phyloP scores from a whole-genome alignment of 306 rosid species.

The Cucurbita pepo region DNA sequence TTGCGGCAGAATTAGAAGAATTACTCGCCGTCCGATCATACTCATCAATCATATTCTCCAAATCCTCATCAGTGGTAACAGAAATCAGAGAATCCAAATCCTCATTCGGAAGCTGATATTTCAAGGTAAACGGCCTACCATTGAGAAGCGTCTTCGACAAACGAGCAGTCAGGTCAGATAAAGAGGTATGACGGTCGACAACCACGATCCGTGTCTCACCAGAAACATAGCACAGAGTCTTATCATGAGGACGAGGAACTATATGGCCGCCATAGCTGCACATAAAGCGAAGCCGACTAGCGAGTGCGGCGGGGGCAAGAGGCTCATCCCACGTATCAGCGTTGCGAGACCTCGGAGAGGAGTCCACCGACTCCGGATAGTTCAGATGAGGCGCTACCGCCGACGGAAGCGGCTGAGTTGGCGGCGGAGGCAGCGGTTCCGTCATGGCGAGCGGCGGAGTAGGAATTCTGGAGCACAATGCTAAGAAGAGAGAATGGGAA shows the following conservation, averaged over 20 bases:
- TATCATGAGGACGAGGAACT: constrained; percentile 90
- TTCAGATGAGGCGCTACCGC: constrained; percentile 18
- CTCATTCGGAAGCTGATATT: constrained; percentile 86
- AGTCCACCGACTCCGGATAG: constrained; percentile 60
- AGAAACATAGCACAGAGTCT: constrained; percentile 85
- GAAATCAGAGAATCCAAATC: constrained; percentile 89
- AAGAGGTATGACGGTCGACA: constrained; percentile 53
- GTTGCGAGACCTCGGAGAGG: constrained; percentile 78
- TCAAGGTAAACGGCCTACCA: constrained; percentile 49
- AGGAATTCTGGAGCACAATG: neutral
- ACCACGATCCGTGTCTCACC: constrained; percentile 87
- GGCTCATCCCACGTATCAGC: constrained; percentile 81
- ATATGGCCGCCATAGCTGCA: constrained; percentile 97
- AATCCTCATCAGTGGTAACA: constrained; percentile 79
- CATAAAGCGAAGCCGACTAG: constrained; percentile 67
- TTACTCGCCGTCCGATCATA: constrained; percentile 55
- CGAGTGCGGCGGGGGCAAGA: constrained; percentile 20
- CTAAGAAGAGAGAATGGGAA: neutral
- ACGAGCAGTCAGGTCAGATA: constrained; percentile 53
- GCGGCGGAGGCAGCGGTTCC: constrained; percentile 21
- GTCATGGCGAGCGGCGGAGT: constrained; percentile 14
- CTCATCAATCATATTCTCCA: constrained; percentile 94
- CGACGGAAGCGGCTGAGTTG: constrained; percentile 13
- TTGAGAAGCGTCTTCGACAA: constrained; percentile 59
- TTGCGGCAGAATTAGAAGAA: constrained; percentile 16